Conservation (phyloP, 345 rosid species). For the Eucalyptus decipiens region DNA sequence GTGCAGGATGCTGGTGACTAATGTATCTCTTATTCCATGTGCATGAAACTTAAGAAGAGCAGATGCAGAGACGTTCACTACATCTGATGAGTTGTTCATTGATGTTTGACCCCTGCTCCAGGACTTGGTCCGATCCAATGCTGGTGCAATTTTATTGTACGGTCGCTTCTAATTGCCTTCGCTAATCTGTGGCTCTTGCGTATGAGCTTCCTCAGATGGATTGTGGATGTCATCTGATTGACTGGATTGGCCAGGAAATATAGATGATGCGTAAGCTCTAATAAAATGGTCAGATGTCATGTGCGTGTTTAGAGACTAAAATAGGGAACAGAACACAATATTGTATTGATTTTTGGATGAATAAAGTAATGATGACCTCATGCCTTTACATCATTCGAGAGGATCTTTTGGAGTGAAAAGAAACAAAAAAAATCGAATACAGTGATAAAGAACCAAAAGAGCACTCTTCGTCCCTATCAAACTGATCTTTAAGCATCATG, state of each 20-base stretch:
- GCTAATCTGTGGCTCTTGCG: not conserved
- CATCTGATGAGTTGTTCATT: not conserved
- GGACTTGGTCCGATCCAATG: not conserved
- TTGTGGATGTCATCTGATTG: not conserved
- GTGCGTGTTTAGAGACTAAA: not conserved
- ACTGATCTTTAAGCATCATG: not conserved
- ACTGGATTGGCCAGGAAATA: not conserved
- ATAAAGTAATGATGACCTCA: not conserved
- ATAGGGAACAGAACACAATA: not conserved
- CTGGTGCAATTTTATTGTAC: not conserved
- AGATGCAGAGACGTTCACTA: not conserved
- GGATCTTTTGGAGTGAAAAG: not conserved
- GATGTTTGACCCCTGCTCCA: not conserved
- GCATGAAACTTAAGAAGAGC: not conserved
- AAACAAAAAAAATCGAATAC: not conserved
- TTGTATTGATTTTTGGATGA: not conserved
- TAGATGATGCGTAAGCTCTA: not conserved
- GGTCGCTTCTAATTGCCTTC: not conserved
- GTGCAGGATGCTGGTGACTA: not conserved
- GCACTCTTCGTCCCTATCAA: not conserved
- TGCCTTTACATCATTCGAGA: not conserved
- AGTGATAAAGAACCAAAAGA: not conserved
- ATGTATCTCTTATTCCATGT: not conserved
- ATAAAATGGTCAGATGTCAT: not conserved
- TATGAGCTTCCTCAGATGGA: not conserved